Evolutionary conservation across 2,329 filamentous ascomycete genomes (phyloP).

Genomic region (Biscogniauxia marginata): DNA sequence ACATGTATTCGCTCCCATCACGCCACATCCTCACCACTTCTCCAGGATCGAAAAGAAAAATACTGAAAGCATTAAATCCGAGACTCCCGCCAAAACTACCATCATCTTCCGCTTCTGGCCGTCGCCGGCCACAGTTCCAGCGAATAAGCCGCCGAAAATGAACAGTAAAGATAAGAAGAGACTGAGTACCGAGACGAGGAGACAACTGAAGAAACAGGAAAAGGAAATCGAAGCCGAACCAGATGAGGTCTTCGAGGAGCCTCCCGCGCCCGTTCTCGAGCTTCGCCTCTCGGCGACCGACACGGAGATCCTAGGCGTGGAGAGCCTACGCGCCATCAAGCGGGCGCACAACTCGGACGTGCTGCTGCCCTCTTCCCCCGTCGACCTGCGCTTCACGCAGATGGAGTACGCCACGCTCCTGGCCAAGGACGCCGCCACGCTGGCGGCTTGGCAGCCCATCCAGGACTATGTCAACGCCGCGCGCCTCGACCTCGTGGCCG

Average conservation of each 20-base stretch:
- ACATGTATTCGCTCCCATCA: constrained; percentile 44
- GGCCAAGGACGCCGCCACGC: constrained; percentile 21
- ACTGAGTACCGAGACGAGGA: neutral
- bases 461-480: constrained; percentile 44
- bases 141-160: constrained; percentile 1
- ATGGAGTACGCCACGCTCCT: constrained; percentile 32
- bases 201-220: neutral
- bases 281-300: constrained; percentile 37
- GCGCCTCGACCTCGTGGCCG: constrained; percentile 44
- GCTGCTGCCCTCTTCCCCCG: constrained; percentile 43
- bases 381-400: constrained; percentile 50
- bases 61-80: constrained; percentile 19
- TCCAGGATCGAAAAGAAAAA: constrained; percentile 29
- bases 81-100: constrained; percentile 27
- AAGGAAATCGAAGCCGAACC: constrained; percentile 21
- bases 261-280: constrained; percentile 36
- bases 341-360: constrained; percentile 41
- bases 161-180: neutral
- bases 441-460: constrained; percentile 35
- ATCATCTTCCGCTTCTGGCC: constrained; percentile 50
- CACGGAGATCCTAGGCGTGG: constrained; percentile 31
- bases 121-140: constrained; percentile 22
- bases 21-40: constrained; percentile 49
- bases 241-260: constrained; percentile 15
- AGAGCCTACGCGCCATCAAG: constrained; percentile 39